Percentiles rank a stretch among this genome's conserved stretches.
Conservation (phyloP, 768 basidiomycete genomes). For the Chalciporus piperatus region DNA sequence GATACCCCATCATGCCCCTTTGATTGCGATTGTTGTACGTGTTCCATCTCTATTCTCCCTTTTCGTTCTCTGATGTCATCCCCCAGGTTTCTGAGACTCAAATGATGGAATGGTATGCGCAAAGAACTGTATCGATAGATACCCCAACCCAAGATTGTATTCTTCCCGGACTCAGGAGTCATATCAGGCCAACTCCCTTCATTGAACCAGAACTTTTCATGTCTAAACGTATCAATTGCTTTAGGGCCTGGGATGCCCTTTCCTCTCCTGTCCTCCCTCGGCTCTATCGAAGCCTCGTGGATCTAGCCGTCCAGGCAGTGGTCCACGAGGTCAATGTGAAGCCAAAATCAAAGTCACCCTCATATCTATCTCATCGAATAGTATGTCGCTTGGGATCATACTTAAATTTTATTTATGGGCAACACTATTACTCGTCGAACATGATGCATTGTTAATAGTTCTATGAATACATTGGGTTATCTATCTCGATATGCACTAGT, state of each 20-base stretch:
- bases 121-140: neutral
- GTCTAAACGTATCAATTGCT: neutral
- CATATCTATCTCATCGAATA: conserved; percentile 20
- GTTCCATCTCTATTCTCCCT: neutral
- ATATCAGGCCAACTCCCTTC: neutral
- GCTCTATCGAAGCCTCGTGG: conserved; percentile 60
- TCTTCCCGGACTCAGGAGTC: neutral
- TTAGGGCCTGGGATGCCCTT: neutral
- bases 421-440: conserved; percentile 15
- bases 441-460: neutral
- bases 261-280: conserved; percentile 11
- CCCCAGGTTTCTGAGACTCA: conserved; percentile 26
- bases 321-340: conserved; percentile 59
- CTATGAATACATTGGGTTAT: neutral
- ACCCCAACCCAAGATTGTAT: conserved; percentile 1
- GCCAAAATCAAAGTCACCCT: conserved; percentile 44
- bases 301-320: conserved; percentile 38
- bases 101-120: neutral
- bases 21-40: conserved; percentile 85
- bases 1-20: conserved; percentile 86
- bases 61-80: neutral
- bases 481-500: neutral
- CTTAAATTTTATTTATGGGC: conserved; percentile 11
- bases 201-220: neutral
- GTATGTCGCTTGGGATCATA: conserved; percentile 22